Evolutionary conservation across 768 basidiomycete species (phyloP).

Genomic region (Amyloporia xantha): DNA sequence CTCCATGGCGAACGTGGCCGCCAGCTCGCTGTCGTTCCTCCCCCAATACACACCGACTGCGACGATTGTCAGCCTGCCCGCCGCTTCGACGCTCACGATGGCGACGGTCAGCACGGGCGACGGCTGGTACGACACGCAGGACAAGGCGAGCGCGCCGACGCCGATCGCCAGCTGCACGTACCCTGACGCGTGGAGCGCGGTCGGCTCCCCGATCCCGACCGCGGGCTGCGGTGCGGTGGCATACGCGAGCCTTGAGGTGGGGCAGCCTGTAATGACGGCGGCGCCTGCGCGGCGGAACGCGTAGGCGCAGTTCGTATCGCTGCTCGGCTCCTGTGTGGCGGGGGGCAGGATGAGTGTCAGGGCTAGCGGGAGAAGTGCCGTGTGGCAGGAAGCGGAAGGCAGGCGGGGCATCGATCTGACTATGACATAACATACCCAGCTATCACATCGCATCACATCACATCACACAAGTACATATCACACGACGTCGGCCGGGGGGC

Average conservation of each 20-base stretch:
- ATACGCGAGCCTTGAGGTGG: neutral
- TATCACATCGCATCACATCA: too few species aligned
- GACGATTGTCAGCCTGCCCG: constrained; percentile 45
- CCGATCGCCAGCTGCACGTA: constrained; percentile 57
- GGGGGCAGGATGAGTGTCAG: too few species aligned
- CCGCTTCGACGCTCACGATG: constrained; percentile 30
- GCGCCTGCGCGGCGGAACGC: too few species aligned
- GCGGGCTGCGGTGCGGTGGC: constrained; percentile 11
- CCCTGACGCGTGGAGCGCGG: constrained; percentile 55
- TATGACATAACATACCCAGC: too few species aligned
- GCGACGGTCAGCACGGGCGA: constrained; percentile 37
- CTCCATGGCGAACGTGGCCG: constrained; percentile 37
- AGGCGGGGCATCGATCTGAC: too few species aligned
- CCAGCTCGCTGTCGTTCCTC: constrained; percentile 30
- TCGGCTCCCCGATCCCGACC: constrained; percentile 12
- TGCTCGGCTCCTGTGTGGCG: neutral
- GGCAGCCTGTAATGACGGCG: neutral
- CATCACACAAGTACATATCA: too few species aligned
- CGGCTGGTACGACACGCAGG: constrained; percentile 50
- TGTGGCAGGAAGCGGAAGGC: neutral
- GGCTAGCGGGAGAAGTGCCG: neutral
- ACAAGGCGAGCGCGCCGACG: constrained; percentile 45
- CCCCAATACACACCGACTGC: constrained; percentile 63
- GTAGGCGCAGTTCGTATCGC: neutral
- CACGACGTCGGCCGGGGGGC: too few species aligned